phyloP scores from a whole-genome alignment of 768 basidiomycete species.

The Phylloporus rhodoxanthus region DNA sequence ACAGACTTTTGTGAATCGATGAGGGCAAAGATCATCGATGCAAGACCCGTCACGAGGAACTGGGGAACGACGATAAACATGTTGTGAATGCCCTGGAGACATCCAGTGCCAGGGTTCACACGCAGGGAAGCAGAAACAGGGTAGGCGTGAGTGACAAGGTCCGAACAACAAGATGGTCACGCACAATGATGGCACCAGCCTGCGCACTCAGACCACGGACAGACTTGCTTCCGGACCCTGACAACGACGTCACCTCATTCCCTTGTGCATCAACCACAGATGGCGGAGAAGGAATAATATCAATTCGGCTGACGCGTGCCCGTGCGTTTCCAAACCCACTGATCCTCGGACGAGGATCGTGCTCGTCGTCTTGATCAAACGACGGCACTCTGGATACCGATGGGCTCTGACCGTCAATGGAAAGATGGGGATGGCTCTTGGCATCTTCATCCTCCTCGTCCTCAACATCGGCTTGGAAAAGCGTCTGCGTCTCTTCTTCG shows the following conservation, averaged over 20 bases:
- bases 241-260: conserved; percentile 16
- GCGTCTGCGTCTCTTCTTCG: conserved; percentile 24
- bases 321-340: conserved; percentile 36
- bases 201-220: conserved; percentile 58
- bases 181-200: conserved; percentile 81
- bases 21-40: conserved; percentile 81
- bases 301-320: conserved; percentile 46
- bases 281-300: conserved; percentile 19
- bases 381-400: neutral
- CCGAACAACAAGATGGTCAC: conserved; percentile 22
- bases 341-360: conserved; percentile 21
- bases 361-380: conserved; percentile 6
- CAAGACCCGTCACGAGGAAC: conserved; percentile 83
- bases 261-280: conserved; percentile 12
- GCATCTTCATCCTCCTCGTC: conserved; percentile 19
- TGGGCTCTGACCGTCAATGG: no score
- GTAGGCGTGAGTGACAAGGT: neutral
- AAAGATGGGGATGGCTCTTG: neutral
- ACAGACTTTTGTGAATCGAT: conserved; percentile 59
- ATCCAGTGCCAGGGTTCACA: conserved; percentile 1
- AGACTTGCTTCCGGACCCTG: conserved; percentile 9
- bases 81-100: conserved; percentile 83
- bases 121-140: neutral
- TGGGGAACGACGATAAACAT: conserved; percentile 92
- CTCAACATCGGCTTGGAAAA: conserved; percentile 19